Evolutionary conservation across 495 filamentous ascomycete genomes (phyloP), one percentile per base, ranked within the genome.

Genomic region (Bombardia bombarda): DNA sequence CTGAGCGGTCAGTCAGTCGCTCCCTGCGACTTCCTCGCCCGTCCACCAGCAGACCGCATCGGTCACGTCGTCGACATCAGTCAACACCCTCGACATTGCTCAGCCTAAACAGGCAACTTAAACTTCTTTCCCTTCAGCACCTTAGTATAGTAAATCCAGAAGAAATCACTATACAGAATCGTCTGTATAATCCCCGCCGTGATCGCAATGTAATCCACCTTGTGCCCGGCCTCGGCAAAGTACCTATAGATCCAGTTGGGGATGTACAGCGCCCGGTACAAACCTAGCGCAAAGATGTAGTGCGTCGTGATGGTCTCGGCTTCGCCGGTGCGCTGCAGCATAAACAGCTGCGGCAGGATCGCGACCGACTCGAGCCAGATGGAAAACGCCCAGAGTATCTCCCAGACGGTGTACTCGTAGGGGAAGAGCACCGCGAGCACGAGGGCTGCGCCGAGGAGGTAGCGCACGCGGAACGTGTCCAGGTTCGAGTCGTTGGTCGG

Each of bases 111-210:
- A 13, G 86, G 86, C 40, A 92, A 67, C 62, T 86, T 86, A 59
- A 92, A 92, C 65, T 84, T 89, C 74, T 87, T 84, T 39, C 86
- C 86, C 66, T 89, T 87, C 72, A 90, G 67, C 30, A 92, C 81
- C 67, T 93, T 95, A 32, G 83, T 95, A 62, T 95, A 98, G 66
- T 98, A 98, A 49, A 98, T 95, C 73, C 87, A 98, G 74, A 98
- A 98, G 70, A 98, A 98, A 67, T 98, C 92, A 40, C 87, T 94
- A 67, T 98, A 98, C 40, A 97, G 73, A 21, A 97, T 63, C 16
- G 92, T 97, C 73, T 98, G 92, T 46, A 95, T 70, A 22, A 95
- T 75, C 8, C 92, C 92, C 7, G 92, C 92, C 28, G 88, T 46
- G 32, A 93, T 80, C 2, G 90, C 81, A 52, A 95, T 89, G 37